These are phyloP conservation scores for Daldinia childiae DNA, from an alignment of 495 filamentous ascomycete genomes.

Conservation along the genomic window DNA sequence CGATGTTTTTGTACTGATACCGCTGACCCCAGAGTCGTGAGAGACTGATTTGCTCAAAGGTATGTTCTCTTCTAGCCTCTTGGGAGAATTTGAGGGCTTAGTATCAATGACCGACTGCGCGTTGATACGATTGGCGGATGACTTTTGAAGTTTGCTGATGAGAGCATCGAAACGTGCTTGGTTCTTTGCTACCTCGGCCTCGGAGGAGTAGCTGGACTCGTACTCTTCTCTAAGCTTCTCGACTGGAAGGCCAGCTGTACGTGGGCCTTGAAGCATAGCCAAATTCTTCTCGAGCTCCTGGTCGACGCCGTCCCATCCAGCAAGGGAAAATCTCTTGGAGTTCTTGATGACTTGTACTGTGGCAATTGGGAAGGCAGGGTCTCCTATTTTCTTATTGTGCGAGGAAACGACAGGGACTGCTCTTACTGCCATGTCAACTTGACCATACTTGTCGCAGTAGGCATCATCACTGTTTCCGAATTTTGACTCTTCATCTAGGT, in stretches of 20 bases:
- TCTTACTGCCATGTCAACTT: neutral
- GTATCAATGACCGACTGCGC: neutral
- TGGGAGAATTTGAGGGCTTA: neutral
- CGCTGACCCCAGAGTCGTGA: conserved; percentile 30
- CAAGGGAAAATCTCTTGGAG: conserved; percentile 12
- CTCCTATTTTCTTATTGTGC: neutral
- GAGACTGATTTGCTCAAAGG: neutral
- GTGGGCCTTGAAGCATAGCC: conserved; percentile 17
- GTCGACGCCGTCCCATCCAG: conserved; percentile 14
- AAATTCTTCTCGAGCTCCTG: conserved; percentile 20
- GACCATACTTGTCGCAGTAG: neutral
- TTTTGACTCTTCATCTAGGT: neutral
- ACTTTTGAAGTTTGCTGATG: conserved; percentile 33
- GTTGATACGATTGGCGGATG: conserved; percentile 14
- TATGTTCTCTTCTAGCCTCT: neutral
- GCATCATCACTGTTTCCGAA: neutral
- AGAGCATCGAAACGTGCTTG: conserved; percentile 27
- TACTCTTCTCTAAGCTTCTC: conserved; percentile 28
- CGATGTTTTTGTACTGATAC: neutral
- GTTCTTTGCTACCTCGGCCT: neutral
- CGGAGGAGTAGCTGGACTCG: neutral
- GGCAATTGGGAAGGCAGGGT: conserved; percentile 9
- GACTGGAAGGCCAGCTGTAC: conserved; percentile 31
- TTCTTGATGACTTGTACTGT: conserved; percentile 18
- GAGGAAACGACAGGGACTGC: neutral